phyloP scores from a whole-genome alignment of 768 basidiomycete species.

The Scleroderma bovista region DNA sequence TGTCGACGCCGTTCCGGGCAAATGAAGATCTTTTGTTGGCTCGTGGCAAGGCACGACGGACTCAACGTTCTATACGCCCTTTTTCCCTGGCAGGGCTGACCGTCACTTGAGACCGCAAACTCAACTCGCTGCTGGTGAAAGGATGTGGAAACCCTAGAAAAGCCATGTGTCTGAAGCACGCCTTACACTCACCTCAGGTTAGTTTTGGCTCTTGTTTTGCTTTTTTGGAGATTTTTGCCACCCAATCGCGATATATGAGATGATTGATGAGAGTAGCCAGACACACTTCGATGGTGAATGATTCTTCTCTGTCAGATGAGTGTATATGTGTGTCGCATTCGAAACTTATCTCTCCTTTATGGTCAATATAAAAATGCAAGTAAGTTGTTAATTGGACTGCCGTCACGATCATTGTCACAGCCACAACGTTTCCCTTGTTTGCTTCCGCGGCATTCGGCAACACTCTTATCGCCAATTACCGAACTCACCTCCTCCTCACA shows the following conservation, averaged over 20 bases:
- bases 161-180: not conserved
- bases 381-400: not conserved
- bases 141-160: not conserved
- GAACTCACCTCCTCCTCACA: not conserved
- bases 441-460: conserved; percentile 3
- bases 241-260: not conserved
- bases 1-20: not conserved
- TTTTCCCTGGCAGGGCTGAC: not conserved
- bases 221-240: not conserved
- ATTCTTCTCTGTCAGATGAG: not conserved
- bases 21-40: not conserved
- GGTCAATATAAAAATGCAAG: too few species aligned
- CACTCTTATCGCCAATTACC: not conserved
- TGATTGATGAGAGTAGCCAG: not conserved
- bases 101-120: not conserved
- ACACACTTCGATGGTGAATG: not conserved
- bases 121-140: not conserved
- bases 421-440: conserved; percentile 1
- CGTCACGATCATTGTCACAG: not conserved
- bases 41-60: not conserved
- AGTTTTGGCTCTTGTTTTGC: not conserved
- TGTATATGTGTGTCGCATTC: not conserved
- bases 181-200: not conserved
- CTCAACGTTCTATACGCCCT: too few species aligned
- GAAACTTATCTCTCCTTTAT: not conserved